Evolutionary conservation across 352 stramenopile species (phyloP).

Genomic region (Phytophthora pisi): DNA sequence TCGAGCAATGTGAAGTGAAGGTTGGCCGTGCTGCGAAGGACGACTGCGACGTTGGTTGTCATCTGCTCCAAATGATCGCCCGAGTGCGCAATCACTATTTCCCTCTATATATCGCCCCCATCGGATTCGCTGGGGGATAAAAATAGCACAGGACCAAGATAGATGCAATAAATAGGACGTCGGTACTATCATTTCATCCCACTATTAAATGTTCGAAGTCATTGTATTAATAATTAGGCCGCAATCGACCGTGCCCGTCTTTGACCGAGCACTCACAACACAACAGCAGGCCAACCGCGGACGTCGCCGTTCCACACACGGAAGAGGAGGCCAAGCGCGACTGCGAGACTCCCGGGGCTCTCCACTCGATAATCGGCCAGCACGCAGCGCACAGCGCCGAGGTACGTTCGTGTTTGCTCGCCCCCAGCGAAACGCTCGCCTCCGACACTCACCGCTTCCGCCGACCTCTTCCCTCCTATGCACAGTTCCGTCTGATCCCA

Average conservation of each 20-base stretch:
- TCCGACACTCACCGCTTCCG: slow-evolving; percentile 7
- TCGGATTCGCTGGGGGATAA: not conserved
- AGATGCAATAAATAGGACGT: too few species aligned
- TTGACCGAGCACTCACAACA: slow-evolving; percentile 24
- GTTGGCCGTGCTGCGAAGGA: not conserved
- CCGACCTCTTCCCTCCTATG: not conserved
- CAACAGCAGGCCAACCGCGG: slow-evolving; percentile 29
- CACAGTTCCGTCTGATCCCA: slow-evolving; percentile 17
- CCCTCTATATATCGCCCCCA: not conserved
- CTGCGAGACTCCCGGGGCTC: not conserved
- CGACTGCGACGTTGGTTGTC: not conserved
- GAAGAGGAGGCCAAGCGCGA: slow-evolving; percentile 27
- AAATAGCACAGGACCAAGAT: not conserved
- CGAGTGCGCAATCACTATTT: not conserved
- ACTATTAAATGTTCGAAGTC: not conserved
- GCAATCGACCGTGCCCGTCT: slow-evolving; percentile 1
- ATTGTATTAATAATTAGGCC: slow-evolving; percentile 19
- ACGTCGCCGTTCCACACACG: slow-evolving; percentile 28
- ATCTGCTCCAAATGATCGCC: not conserved
- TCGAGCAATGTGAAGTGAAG: slow-evolving; percentile 11
- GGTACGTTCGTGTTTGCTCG: slow-evolving; percentile 1
- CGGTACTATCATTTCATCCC: too few species aligned
- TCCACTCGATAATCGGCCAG: slow-evolving; percentile 23
- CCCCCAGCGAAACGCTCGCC: too few species aligned
- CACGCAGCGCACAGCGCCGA: slow-evolving; percentile 11